Evolutionary conservation across 75 land plant genomes (phyloP).

Genomic region (Pinus albicaulis): DNA sequence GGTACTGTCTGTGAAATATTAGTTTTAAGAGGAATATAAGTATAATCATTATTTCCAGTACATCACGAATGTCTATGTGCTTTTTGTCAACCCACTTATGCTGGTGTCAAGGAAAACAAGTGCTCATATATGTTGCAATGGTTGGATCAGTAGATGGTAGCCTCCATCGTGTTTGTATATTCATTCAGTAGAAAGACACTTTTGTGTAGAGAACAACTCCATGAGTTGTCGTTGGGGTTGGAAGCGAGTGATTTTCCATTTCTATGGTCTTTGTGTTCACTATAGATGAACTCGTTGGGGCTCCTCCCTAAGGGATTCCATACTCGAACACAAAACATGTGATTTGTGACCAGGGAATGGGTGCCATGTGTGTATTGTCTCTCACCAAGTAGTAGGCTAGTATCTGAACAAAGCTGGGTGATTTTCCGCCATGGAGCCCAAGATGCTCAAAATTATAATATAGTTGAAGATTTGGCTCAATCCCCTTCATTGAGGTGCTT

Average conservation of each 20-base stretch:
- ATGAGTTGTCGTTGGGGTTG: slow-evolving; percentile 14
- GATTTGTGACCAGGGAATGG: no score
- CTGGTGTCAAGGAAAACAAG: not conserved
- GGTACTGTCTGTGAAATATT: not conserved
- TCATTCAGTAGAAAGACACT: slow-evolving; percentile 21
- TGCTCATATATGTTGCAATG: not conserved
- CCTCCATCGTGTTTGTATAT: slow-evolving; percentile 25
- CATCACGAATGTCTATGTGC: not conserved
- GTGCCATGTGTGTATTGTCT: no score
- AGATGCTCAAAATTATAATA: no score
- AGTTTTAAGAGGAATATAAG: not conserved
- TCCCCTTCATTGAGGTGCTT: no score
- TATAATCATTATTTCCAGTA: not conserved
- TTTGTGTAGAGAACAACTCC: slow-evolving; percentile 9
- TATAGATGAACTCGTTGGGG: no score
- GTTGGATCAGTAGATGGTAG: slow-evolving; percentile 11
- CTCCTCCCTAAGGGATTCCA: slow-evolving; percentile 4
- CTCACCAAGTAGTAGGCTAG: no score
- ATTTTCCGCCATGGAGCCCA: no score
- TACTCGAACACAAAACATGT: no score
- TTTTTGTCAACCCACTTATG: not conserved
- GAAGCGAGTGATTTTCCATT: slow-evolving; percentile 3
- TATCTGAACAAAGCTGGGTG: no score
- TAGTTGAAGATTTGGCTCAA: no score
- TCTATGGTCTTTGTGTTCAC: no score